Conservation (phyloP, 495 filamentous ascomycete genomes). For the Clohesyomyces aquaticus region DNA sequence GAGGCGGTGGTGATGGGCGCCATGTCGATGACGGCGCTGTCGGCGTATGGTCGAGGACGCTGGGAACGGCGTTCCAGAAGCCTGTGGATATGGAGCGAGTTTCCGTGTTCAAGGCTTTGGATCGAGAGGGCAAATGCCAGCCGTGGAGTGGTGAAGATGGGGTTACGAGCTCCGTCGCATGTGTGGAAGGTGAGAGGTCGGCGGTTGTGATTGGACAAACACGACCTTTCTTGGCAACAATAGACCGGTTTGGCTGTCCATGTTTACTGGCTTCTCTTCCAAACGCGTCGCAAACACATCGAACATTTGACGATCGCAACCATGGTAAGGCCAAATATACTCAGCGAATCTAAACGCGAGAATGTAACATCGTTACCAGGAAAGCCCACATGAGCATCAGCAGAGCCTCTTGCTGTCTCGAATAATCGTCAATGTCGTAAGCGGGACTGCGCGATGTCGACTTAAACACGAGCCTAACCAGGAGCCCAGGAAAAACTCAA, state of each 20-base stretch:
- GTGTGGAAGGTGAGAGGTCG: too few relatives aligned
- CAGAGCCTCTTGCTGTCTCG: conserved; percentile 89
- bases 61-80: too few relatives aligned
- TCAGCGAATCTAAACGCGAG: conserved; percentile 6
- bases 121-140: too few relatives aligned
- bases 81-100: too few relatives aligned
- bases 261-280: conserved; percentile 9
- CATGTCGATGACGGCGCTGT: conserved; percentile 36
- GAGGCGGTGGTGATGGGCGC: conserved; percentile 50
- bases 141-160: too few relatives aligned
- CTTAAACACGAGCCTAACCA: too few relatives aligned
- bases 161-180: too few relatives aligned
- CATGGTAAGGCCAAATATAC: conserved; percentile 19
- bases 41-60: too few relatives aligned
- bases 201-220: too few relatives aligned
- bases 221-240: conserved; percentile 13
- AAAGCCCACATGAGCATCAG: conserved; percentile 97
- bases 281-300: conserved; percentile 10
- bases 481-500: conserved; percentile 99
- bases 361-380: conserved; percentile 56
- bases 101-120: too few relatives aligned
- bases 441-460: too few relatives aligned
- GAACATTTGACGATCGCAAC: background rate
- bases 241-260: conserved; percentile 11
- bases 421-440: conserved; percentile 96